phyloP scores from a whole-genome alignment of 2,329 filamentous ascomycete species.

The Fusarium protoensiforme region DNA sequence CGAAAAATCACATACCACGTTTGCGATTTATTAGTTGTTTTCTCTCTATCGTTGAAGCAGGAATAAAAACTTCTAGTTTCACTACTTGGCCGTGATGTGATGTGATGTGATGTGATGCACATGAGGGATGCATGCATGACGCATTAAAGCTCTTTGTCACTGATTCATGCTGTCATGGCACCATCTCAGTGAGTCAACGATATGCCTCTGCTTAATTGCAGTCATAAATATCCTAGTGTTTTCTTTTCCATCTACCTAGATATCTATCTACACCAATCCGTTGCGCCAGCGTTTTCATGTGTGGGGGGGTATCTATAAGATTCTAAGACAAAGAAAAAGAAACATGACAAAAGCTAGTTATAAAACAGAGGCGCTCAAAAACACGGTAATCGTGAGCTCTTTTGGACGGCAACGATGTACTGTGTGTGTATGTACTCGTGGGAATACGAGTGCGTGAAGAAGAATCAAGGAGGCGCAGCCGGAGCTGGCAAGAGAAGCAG shows the following conservation, averaged over 20 bases:
- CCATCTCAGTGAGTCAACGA: not conserved
- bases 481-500: not conserved
- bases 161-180: not conserved
- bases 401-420: not conserved
- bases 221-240: constrained; percentile 24
- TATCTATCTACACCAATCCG: constrained; percentile 21
- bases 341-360: constrained; percentile 15
- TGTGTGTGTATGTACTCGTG: not conserved
- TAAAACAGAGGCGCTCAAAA: not conserved
- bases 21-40: constrained; percentile 27
- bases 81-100: not conserved
- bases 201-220: not conserved
- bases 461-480: not conserved
- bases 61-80: constrained; percentile 8
- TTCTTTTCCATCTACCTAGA: constrained; percentile 15
- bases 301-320: constrained; percentile 11
- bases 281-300: not conserved
- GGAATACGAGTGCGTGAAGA: not conserved
- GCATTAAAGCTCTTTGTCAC: not conserved
- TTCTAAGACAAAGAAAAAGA: constrained; percentile 1
- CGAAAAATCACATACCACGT: constrained; percentile 46
- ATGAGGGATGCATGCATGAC: not conserved
- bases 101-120: too few species aligned
- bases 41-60: constrained; percentile 28
- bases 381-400: constrained; percentile 2